Percentiles rank a stretch among this genome's conserved stretches.
Evolutionary conservation across 257 asterid genomes (phyloP).

Genomic region (Fraxinus excelsior): DNA sequence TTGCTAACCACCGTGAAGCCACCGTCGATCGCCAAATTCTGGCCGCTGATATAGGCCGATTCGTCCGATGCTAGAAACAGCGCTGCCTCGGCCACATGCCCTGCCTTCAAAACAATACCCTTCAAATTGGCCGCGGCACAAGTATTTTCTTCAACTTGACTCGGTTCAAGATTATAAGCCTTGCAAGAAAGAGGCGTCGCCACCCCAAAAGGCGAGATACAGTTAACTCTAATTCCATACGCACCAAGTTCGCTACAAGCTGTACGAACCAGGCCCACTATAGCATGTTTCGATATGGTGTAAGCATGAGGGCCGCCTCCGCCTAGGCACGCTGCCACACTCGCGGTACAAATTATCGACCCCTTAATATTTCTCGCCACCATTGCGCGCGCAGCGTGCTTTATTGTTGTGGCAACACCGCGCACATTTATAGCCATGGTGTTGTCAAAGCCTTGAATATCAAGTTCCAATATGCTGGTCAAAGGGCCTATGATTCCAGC

Average conservation of each 20-base stretch:
- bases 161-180: constrained; percentile 34
- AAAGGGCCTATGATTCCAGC: constrained; percentile 54
- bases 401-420: constrained; percentile 60
- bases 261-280: constrained; percentile 54
- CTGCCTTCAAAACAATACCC: constrained; percentile 45
- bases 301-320: constrained; percentile 62
- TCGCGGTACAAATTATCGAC: constrained; percentile 64
- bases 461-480: constrained; percentile 48
- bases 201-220: constrained; percentile 59
- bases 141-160: constrained; percentile 35
- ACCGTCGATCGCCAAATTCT: constrained; percentile 67
- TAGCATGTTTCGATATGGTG: constrained; percentile 58
- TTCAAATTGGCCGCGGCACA: constrained; percentile 38
- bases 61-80: constrained; percentile 66
- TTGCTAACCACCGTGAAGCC: constrained; percentile 55
- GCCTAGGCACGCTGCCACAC: constrained; percentile 53
- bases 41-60: constrained; percentile 66
- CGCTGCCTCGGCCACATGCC: constrained; percentile 57
- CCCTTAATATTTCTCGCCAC: constrained; percentile 51
- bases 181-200: constrained; percentile 55
- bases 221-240: constrained; percentile 63
- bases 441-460: constrained; percentile 40
- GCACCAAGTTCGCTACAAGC: constrained; percentile 59
- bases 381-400: constrained; percentile 66
- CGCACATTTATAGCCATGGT: constrained; percentile 50